Conservation (phyloP, 495 filamentous ascomycete genomes). For the Xylaria grammica region DNA sequence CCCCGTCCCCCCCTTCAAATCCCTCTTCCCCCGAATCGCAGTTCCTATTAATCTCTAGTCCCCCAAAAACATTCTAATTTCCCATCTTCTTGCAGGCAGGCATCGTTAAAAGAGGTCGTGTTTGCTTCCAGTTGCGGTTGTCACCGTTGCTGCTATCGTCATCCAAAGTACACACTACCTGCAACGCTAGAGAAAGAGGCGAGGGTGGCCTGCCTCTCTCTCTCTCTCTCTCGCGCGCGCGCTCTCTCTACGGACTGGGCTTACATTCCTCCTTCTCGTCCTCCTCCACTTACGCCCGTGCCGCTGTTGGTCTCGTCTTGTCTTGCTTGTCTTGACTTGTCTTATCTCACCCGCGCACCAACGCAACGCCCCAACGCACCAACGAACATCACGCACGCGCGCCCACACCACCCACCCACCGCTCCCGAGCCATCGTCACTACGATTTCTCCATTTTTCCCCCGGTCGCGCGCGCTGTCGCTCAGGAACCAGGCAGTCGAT, state of each 20-base stretch:
- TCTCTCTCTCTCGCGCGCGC: no score
- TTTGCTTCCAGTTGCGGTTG: no score
- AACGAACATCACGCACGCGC: slow-evolving; percentile 7
- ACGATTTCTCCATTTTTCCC: slow-evolving; percentile 40
- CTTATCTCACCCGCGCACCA: slow-evolving; percentile 23
- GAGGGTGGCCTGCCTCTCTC: no score
- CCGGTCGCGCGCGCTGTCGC: slow-evolving; percentile 51
- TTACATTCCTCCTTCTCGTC: slow-evolving; percentile 21
- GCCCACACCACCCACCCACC: slow-evolving; percentile 25
- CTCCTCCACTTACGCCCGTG: not conserved
- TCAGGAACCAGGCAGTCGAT: slow-evolving; percentile 43
- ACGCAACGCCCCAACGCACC: not conserved
- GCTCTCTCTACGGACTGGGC: no score
- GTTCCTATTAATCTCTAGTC: slow-evolving; percentile 4
- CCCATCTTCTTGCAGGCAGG: slow-evolving; percentile 1
- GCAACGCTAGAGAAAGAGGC: no score
- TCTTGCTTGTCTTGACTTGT: slow-evolving; percentile 27
- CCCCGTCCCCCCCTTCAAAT: slow-evolving; percentile 9
- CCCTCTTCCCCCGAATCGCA: not conserved
- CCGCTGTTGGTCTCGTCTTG: no score
- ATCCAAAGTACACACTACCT: no score
- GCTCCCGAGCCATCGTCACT: slow-evolving; percentile 35
- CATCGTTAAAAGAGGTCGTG: no score
- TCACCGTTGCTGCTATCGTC: not conserved
- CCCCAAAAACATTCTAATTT: slow-evolving; percentile 13